phyloP scores from a whole-genome alignment of 495 filamentous ascomycete genomes.

The Trichoderma reesei region DNA sequence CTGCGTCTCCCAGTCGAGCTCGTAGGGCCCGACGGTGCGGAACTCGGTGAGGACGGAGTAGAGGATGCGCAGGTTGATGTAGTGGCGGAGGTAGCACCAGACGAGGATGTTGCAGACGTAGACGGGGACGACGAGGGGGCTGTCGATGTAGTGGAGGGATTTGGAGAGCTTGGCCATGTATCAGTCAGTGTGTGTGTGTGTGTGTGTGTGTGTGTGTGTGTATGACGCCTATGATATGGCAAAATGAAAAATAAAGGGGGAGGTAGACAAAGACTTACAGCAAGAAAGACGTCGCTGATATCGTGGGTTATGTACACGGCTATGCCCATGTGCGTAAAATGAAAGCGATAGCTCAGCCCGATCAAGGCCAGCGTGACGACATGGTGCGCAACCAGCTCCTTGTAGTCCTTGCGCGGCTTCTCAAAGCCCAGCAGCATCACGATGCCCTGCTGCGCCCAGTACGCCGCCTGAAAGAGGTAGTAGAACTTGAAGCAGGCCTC shows the following conservation, averaged over 20 bases:
- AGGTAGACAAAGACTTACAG: constrained; percentile 36
- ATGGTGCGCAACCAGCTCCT: constrained; percentile 89
- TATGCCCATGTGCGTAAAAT: constrained; percentile 93
- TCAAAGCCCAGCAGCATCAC: constrained; percentile 83
- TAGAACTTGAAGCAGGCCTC: constrained; percentile 87
- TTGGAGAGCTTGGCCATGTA: constrained; percentile 60
- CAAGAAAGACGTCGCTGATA: constrained; percentile 93
- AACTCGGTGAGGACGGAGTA: constrained; percentile 80
- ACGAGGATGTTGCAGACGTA: constrained; percentile 71
- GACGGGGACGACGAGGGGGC: constrained; percentile 65
- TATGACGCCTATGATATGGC: no score
- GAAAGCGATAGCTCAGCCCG: constrained; percentile 84
- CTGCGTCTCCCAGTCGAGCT: constrained; percentile 72
- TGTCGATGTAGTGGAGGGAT: constrained; percentile 84
- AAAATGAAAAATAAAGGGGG: background rate
- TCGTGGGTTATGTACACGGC: constrained; percentile 98
- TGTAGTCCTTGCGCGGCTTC: constrained; percentile 93
- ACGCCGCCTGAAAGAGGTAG: constrained; percentile 89
- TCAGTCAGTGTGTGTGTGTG: background rate
- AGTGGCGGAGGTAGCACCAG: constrained; percentile 92
- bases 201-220: no score
- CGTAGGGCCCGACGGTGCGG: constrained; percentile 77
- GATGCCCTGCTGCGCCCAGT: constrained; percentile 93
- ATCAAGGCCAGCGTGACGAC: constrained; percentile 86
- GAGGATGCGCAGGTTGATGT: constrained; percentile 81